phyloP scores from a whole-genome alignment of 2,329 filamentous ascomycete genomes.

The Penicillium sp. region DNA sequence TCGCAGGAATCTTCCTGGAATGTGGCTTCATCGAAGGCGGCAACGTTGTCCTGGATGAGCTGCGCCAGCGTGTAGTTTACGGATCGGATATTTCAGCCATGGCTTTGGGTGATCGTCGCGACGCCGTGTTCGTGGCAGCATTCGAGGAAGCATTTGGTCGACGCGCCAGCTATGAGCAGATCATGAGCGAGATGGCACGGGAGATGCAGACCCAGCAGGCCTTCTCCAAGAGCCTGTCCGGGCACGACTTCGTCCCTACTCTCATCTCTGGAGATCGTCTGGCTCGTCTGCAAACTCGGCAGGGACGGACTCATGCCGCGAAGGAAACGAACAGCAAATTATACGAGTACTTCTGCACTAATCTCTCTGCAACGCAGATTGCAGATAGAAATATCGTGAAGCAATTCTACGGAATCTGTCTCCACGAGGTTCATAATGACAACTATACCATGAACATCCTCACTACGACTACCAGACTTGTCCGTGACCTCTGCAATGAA shows the following conservation, averaged over 20 bases:
- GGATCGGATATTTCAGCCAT: conserved; percentile 40
- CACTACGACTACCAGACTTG: conserved; percentile 30
- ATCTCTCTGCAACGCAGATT: conserved; percentile 32
- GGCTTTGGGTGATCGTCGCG: conserved; percentile 37
- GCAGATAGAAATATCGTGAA: conserved; percentile 33
- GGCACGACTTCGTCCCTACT: conserved; percentile 39
- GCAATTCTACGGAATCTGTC: conserved; percentile 38
- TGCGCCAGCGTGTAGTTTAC: conserved; percentile 56
- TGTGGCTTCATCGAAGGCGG: conserved; percentile 48
- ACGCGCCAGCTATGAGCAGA: conserved; percentile 41
- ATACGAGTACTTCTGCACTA: conserved; percentile 43
- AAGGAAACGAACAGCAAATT: conserved; percentile 38
- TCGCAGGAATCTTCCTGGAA: conserved; percentile 52
- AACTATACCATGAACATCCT: conserved; percentile 38
- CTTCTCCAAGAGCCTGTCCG: conserved; percentile 39
- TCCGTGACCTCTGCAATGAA: conserved; percentile 35
- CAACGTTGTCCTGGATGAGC: conserved; percentile 49
- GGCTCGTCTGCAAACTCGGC: conserved; percentile 33
- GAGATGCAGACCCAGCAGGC: conserved; percentile 49
- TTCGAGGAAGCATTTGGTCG: conserved; percentile 50
- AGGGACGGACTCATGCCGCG: conserved; percentile 35
- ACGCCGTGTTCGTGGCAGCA: conserved; percentile 51
- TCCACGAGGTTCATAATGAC: conserved; percentile 35
- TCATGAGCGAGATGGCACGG: conserved; percentile 49
- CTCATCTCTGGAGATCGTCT: conserved; percentile 37